A percentile compares a stretch with the other conserved stretches of the same genome.
Evolutionary conservation across 345 rosid species (phyloP).

Genomic region (Hypericum androsaemum): DNA sequence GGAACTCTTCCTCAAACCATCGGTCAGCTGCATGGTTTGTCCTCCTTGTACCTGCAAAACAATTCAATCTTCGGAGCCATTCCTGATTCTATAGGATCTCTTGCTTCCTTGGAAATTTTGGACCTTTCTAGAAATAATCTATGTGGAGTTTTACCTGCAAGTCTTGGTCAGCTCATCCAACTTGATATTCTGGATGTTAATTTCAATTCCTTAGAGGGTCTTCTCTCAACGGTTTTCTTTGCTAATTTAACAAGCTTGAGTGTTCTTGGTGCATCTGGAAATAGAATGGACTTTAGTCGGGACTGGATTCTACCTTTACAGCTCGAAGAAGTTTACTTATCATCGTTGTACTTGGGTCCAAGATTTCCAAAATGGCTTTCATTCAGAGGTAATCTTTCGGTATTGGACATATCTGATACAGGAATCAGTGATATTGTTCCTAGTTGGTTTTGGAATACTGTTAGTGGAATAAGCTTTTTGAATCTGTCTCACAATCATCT

Average conservation of each 20-base stretch:
- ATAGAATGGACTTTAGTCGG: neutral
- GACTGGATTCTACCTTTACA: too few species aligned
- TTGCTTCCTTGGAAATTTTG: too few species aligned
- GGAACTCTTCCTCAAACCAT: too few species aligned
- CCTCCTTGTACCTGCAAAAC: too few species aligned
- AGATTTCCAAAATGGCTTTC: too few species aligned
- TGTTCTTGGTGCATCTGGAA: neutral
- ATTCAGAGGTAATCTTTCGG: neutral
- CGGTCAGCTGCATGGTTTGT: too few species aligned
- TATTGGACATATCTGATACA: constrained; percentile 10
- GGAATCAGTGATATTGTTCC: constrained; percentile 4
- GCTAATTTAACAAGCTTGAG: constrained; percentile 3
- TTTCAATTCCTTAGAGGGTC: constrained; percentile 10
- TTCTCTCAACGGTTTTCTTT: constrained; percentile 8
- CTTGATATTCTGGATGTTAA: constrained; percentile 2
- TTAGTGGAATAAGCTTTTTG: neutral
- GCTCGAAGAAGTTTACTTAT: too few species aligned
- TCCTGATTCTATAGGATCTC: too few species aligned
- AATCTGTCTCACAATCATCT: constrained; percentile 9
- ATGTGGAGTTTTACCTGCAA: constrained; percentile 7
- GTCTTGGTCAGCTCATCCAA: constrained; percentile 13
- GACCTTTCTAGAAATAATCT: constrained; percentile 11
- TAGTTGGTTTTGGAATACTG: too few species aligned
- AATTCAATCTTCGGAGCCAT: too few species aligned
- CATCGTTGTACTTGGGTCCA: too few species aligned